Conservation (phyloP, 148 eudicot species). For the Limonium bicolor region DNA sequence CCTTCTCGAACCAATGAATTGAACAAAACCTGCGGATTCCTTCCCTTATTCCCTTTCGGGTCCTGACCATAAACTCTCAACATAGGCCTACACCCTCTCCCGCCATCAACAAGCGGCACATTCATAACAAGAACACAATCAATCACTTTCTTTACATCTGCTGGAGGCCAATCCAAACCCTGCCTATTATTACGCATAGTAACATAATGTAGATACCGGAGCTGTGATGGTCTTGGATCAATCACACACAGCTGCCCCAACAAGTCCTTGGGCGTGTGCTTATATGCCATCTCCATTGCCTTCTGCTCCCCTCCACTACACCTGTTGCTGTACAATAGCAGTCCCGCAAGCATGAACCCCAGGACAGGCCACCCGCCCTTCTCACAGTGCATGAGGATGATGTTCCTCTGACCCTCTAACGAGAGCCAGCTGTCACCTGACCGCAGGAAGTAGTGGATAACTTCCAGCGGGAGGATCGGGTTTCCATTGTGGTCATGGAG, state of each 20-base stretch:
- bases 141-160: constrained; percentile 28
- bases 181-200: constrained; percentile 18
- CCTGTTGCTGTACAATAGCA: constrained; percentile 43
- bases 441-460: constrained; percentile 41
- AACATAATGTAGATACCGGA: constrained; percentile 49
- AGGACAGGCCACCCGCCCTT: constrained; percentile 65
- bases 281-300: constrained; percentile 46
- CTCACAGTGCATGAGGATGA: constrained; percentile 59
- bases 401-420: constrained; percentile 32
- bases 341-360: constrained; percentile 56
- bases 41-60: constrained; percentile 15
- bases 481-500: constrained; percentile 34
- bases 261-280: constrained; percentile 39
- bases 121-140: constrained; percentile 32
- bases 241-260: constrained; percentile 20
- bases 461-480: constrained; percentile 40
- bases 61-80: constrained; percentile 46
- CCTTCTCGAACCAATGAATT: constrained; percentile 21
- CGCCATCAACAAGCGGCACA: constrained; percentile 36
- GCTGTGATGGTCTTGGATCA: constrained; percentile 44
- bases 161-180: constrained; percentile 31
- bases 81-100: constrained; percentile 48
- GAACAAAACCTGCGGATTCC: constrained; percentile 24
- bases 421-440: constrained; percentile 57
- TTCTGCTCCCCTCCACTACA: constrained; percentile 36